A percentile compares a stretch with the other conserved stretches of the same genome.
These are phyloP conservation scores for Neurospora hispaniola DNA, from an alignment of 495 filamentous ascomycete species.

Conservation along the genomic window DNA sequence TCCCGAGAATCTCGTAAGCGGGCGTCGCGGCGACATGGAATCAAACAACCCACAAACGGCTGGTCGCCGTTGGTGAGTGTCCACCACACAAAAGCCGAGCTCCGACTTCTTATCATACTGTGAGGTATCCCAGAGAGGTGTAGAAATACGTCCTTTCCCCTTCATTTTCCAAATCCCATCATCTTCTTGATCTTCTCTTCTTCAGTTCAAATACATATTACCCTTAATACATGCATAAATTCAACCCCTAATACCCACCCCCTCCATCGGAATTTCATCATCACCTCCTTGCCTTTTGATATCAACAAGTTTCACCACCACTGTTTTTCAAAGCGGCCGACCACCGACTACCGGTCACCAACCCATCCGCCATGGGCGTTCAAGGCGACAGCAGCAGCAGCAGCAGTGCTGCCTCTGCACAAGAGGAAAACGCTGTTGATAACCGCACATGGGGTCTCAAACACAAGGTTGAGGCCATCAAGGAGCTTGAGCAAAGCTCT, in stretches of 20 bases:
- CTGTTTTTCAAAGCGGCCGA: background rate
- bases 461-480: conserved; percentile 32
- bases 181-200: background rate
- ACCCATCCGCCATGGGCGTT: background rate
- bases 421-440: background rate
- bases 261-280: background rate
- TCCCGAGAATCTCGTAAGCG: background rate
- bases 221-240: background rate
- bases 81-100: background rate
- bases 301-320: background rate
- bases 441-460: conserved; percentile 30
- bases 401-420: background rate
- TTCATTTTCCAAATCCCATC: background rate
- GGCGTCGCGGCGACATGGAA: background rate
- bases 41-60: background rate
- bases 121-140: background rate
- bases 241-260: background rate
- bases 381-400: conserved; percentile 14
- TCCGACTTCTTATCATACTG: background rate
- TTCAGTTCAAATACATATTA: background rate
- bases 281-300: background rate
- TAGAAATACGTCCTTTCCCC: background rate
- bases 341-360: background rate
- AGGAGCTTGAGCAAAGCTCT: conserved; percentile 35
- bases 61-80: background rate